phyloP scores from a whole-genome alignment of 306 rosid species.

The Senna siamea region DNA sequence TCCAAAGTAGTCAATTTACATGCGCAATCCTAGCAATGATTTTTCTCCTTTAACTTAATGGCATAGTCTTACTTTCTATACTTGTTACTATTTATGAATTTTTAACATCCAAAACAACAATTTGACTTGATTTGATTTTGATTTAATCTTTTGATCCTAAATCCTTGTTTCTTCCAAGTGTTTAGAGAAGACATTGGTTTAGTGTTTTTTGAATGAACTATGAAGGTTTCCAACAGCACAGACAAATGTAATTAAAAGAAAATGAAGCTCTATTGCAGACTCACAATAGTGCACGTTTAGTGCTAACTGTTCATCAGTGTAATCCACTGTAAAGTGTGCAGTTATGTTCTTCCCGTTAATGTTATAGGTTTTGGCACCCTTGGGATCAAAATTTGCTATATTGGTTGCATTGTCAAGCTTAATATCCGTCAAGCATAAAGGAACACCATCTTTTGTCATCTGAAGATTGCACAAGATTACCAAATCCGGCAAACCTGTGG shows the following conservation, averaged over 20 bases:
- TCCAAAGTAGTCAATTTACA: not conserved
- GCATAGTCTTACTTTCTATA: not conserved
- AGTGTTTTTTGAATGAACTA: too few relatives aligned
- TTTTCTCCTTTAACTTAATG: not conserved
- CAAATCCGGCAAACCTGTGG: conserved; percentile 38
- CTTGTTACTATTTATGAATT: too few relatives aligned
- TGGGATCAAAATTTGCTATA: conserved; percentile 47
- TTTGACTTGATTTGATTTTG: too few relatives aligned
- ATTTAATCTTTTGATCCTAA: not conserved
- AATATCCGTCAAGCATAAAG: conserved; percentile 62
- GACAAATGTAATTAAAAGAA: conserved; percentile 22
- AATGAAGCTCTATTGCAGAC: conserved; percentile 35
- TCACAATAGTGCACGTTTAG: conserved; percentile 53
- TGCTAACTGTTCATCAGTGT: conserved; percentile 30
- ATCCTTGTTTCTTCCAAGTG: not conserved
- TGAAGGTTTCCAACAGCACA: too few relatives aligned
- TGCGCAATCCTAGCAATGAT: not conserved
- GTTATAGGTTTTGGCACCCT: conserved; percentile 40
- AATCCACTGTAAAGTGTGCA: conserved; percentile 79
- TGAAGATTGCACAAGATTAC: conserved; percentile 72
- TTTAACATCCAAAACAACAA: too few relatives aligned
- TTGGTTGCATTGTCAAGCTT: conserved; percentile 69
- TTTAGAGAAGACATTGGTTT: too few relatives aligned
- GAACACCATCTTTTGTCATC: conserved; percentile 67
- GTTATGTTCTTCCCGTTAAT: conserved; percentile 54